A percentile compares a stretch with the other conserved stretches of the same genome.
These are phyloP conservation scores for Diutina pseudorugosa DNA, from an alignment of 1,139 yeast species.

Conservation along the genomic window DNA sequence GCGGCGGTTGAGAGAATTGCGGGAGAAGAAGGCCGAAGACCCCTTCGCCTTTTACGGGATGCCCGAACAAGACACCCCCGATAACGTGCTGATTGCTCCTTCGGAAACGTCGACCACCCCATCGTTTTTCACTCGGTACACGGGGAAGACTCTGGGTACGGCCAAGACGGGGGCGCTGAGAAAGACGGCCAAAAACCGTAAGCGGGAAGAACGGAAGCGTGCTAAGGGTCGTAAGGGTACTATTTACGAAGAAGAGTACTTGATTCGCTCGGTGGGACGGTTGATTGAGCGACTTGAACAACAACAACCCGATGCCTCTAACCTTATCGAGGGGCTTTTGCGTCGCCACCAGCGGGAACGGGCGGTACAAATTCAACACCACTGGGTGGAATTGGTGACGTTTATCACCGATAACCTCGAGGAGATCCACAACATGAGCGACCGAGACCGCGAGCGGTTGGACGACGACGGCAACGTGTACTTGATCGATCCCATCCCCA, in stretches of 20 bases:
- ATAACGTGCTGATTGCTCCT: slow-evolving; percentile 89
- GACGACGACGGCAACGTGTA: slow-evolving; percentile 84
- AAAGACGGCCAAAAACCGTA: slow-evolving; percentile 78
- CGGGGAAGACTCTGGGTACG: slow-evolving; percentile 91
- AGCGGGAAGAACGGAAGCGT: slow-evolving; percentile 89
- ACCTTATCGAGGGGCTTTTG: slow-evolving; percentile 62
- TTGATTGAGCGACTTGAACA: slow-evolving; percentile 70
- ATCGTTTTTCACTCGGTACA: slow-evolving; percentile 86
- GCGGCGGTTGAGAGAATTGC: slow-evolving; percentile 68
- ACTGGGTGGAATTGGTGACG: slow-evolving; percentile 44
- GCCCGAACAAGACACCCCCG: slow-evolving; percentile 70
- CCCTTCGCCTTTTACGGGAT: slow-evolving; percentile 77
- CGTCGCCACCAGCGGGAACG: slow-evolving; percentile 67
- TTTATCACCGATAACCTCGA: slow-evolving; percentile 45
- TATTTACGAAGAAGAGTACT: slow-evolving; percentile 91
- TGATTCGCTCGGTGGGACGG: slow-evolving; percentile 79
- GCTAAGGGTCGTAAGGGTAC: slow-evolving; percentile 98
- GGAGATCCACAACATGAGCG: slow-evolving; percentile 73
- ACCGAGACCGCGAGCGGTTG: slow-evolving; percentile 74
- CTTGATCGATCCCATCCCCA: slow-evolving; percentile 58
- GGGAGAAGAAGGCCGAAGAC: slow-evolving; percentile 71
- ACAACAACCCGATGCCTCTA: slow-evolving; percentile 63
- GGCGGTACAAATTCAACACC: slow-evolving; percentile 71
- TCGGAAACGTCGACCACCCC: slow-evolving; percentile 89
- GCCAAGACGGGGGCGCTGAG: slow-evolving; percentile 95